Evolutionary conservation across 129 eudicot genomes (phyloP).

Genomic region (Mikania micrantha): DNA sequence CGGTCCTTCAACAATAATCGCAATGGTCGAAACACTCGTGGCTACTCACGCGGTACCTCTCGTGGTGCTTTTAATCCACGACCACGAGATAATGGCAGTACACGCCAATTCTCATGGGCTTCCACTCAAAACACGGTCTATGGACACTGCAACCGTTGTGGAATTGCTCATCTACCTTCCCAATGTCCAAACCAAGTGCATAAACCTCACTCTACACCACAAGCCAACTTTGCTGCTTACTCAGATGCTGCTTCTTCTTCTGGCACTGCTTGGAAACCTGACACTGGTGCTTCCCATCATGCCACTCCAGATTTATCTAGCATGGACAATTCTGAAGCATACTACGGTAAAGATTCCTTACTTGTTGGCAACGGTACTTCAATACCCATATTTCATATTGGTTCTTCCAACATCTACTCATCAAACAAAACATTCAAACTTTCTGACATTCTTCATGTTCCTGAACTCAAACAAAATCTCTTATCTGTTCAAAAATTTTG

Average conservation of each 20-base stretch:
- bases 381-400: not conserved
- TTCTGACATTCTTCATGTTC: no score
- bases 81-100: not conserved
- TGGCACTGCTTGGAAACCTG: not conserved
- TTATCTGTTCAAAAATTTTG: no score
- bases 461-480: no score
- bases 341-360: not conserved
- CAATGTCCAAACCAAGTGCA: not conserved
- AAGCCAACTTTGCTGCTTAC: not conserved
- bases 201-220: not conserved
- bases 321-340: no score
- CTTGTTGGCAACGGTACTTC: not conserved
- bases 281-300: no score
- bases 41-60: not conserved
- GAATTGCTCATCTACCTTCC: not conserved
- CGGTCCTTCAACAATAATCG: not conserved
- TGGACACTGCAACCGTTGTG: not conserved
- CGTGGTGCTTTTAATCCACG: not conserved
- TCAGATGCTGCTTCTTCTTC: not conserved
- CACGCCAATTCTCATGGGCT: not conserved
- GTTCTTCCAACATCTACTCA: no score
- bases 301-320: no score
- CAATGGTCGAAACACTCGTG: not conserved
- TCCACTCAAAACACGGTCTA: not conserved
- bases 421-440: no score